Evolutionary conservation across 148 eudicot genomes (phyloP).

Genomic region (Rhododendron griersonianum): DNA sequence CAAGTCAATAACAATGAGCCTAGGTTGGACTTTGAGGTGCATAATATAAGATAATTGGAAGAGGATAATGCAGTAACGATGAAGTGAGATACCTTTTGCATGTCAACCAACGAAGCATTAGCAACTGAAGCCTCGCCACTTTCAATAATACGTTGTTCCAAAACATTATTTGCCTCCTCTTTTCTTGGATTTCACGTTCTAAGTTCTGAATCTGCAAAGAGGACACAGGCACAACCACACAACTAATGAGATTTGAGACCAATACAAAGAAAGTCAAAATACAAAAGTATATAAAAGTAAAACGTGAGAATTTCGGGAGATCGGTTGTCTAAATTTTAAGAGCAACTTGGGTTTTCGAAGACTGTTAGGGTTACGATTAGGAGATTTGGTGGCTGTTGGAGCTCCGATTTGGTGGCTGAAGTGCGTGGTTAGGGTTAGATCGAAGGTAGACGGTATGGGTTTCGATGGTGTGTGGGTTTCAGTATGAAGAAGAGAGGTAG

Average conservation of each 20-base stretch:
- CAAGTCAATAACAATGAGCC: neutral
- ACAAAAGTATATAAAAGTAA: neutral
- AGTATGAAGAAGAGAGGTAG: no score
- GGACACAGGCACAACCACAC: neutral
- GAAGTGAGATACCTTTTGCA: conserved; percentile 72
- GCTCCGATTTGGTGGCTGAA: no score
- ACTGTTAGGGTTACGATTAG: no score
- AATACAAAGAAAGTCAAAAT: neutral
- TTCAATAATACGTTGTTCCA: conserved; percentile 88
- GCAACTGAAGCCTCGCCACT: conserved; percentile 78
- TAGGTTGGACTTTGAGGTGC: neutral
- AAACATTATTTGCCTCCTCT: conserved; percentile 73
- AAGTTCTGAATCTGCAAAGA: conserved; percentile 63
- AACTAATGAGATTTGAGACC: neutral
- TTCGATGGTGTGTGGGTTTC: no score
- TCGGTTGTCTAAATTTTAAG: no score
- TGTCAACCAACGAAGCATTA: conserved; percentile 73
- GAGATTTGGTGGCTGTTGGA: no score
- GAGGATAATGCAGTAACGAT: neutral
- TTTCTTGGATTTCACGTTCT: conserved; percentile 84
- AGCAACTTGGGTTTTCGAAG: no score
- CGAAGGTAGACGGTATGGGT: no score
- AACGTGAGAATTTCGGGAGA: no score
- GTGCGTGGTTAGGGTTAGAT: no score
- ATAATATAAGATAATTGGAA: neutral